Conservation (phyloP, 169 alveolate species). For the Pseudocohnilembus persalinus region DNA sequence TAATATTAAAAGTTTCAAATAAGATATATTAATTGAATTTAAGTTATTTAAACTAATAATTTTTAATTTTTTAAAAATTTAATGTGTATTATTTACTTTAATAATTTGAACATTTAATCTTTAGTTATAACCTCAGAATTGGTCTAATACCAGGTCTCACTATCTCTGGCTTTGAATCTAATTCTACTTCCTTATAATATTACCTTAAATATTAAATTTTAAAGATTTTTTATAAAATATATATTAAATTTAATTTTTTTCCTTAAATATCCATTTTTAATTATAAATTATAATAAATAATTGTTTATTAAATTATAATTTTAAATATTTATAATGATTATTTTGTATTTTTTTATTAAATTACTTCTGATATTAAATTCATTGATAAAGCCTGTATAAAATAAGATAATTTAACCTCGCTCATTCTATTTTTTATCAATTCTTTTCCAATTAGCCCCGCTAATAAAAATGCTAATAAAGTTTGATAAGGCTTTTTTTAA, state of each 20-base stretch:
- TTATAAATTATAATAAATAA: background rate
- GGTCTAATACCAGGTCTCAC: background rate
- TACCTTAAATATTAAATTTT: constrained; percentile 8
- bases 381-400: constrained; percentile 6
- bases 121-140: background rate
- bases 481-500: background rate
- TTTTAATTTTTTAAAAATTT: no score
- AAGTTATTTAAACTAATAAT: no score
- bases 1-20: background rate
- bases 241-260: constrained; percentile 2
- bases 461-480: background rate
- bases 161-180: background rate
- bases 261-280: background rate
- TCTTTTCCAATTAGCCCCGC: background rate
- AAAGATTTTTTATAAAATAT: background rate
- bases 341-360: background rate
- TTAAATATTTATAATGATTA: background rate
- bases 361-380: constrained; percentile 19
- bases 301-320: background rate
- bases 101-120: background rate
- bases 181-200: background rate
- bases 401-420: constrained; percentile 10
- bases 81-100: background rate
- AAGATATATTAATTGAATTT: no score
- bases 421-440: background rate